A percentile compares a stretch with the other conserved stretches of the same genome.
Conservation (phyloP, 2,329 filamentous ascomycete genomes). For the Nemania sp. region DNA sequence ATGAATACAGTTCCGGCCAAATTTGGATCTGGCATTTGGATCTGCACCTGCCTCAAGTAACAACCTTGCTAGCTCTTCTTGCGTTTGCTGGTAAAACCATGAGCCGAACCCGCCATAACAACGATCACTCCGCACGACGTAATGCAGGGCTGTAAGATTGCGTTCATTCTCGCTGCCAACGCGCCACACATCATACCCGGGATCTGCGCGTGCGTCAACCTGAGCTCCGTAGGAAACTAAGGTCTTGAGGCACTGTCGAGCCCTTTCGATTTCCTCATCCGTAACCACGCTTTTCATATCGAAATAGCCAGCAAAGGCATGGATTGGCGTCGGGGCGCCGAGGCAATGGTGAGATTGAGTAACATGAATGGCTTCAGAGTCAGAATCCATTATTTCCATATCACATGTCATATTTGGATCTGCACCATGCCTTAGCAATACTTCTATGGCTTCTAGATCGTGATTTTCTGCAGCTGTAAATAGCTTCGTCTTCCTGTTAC, state of each 20-base stretch:
- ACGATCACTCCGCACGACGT: neutral
- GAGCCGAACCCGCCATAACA: neutral
- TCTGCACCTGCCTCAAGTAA: slow-evolving; percentile 12
- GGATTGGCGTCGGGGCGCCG: neutral
- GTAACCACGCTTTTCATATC: neutral
- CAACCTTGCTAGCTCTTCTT: neutral
- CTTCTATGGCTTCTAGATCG: slow-evolving; percentile 7
- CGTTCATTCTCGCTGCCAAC: neutral
- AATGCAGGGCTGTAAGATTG: slow-evolving; percentile 7
- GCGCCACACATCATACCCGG: neutral
- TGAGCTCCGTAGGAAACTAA: slow-evolving; percentile 7
- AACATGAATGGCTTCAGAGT: neutral
- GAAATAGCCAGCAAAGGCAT: slow-evolving; percentile 8
- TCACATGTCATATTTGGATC: slow-evolving; percentile 9
- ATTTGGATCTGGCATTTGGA: slow-evolving; percentile 7
- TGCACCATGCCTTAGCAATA: slow-evolving; percentile 4
- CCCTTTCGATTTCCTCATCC: neutral
- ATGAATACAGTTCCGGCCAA: slow-evolving; percentile 16
- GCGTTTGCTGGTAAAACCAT: neutral
- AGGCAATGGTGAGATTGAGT: neutral
- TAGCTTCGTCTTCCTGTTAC: neutral
- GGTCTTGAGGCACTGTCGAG: slow-evolving; percentile 4
- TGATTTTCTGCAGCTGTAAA: neutral
- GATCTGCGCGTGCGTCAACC: neutral
- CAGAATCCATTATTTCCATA: no score